A percentile compares a stretch with the other conserved stretches of the same genome.
Evolutionary conservation across 2,329 filamentous ascomycete genomes (phyloP).

Genomic region (Ophiocordyceps robertsii): DNA sequence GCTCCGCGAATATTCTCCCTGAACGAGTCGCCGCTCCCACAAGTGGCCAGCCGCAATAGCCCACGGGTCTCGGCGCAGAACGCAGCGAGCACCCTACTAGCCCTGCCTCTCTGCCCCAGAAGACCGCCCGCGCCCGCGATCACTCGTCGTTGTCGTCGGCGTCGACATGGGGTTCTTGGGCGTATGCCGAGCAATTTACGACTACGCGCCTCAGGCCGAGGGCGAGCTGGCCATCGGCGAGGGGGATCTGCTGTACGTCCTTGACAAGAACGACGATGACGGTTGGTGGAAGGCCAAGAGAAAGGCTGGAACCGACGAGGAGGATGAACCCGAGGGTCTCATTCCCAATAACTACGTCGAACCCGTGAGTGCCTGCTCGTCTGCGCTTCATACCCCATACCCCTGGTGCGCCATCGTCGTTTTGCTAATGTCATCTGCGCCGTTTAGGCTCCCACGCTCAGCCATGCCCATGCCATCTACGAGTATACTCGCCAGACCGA

Average conservation of each 20-base stretch:
- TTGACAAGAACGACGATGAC: conserved; percentile 67
- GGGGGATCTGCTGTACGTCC: conserved; percentile 76
- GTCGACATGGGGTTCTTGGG: conserved; percentile 75
- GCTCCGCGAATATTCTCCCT: too few species aligned
- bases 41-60: too few species aligned
- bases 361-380: conserved; percentile 45
- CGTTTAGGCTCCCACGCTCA: conserved; percentile 47
- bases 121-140: neutral
- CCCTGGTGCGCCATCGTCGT: neutral
- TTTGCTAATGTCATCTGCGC: neutral
- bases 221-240: conserved; percentile 76
- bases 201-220: conserved; percentile 77
- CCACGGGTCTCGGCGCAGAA: too few species aligned
- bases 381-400: neutral
- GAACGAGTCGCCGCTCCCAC: too few species aligned
- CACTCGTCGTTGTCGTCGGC: conserved; percentile 1
- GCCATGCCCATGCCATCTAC: conserved; percentile 82
- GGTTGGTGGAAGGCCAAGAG: conserved; percentile 97
- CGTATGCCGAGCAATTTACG: conserved; percentile 82
- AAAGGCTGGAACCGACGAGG: conserved; percentile 68
- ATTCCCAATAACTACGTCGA: conserved; percentile 94
- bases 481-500: conserved; percentile 96
- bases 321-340: conserved; percentile 80
- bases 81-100: too few species aligned
- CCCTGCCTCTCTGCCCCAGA: too few species aligned